These are phyloP conservation scores for Posidonia oceanica DNA, from an alignment of 116 monocot genomes.

Conservation along the genomic window DNA sequence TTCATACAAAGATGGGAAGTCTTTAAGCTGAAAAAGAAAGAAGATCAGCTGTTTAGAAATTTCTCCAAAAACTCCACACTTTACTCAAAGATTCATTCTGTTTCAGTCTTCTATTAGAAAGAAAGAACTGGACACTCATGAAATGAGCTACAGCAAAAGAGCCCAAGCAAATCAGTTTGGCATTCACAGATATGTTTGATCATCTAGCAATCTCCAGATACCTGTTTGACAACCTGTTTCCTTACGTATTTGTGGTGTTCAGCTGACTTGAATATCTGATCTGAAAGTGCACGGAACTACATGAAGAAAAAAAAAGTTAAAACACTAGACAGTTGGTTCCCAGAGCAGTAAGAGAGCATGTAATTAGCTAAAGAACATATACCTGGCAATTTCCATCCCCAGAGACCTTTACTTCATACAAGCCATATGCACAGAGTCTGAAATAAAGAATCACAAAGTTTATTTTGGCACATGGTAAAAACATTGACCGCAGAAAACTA, in stretches of 20 bases:
- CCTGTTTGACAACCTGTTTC: slow-evolving; percentile 92
- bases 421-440: slow-evolving; percentile 74
- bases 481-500: no score
- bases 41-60: neutral
- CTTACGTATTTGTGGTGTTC: slow-evolving; percentile 86
- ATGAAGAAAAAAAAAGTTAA: neutral
- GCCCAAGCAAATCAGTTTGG: neutral
- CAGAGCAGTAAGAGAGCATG: neutral
- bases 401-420: slow-evolving; percentile 83
- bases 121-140: neutral
- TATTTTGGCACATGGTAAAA: neutral
- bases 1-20: slow-evolving; percentile 67
- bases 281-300: slow-evolving; percentile 96
- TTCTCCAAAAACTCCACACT: neutral
- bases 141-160: neutral
- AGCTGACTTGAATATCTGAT: slow-evolving; percentile 83
- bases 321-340: neutral
- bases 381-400: slow-evolving; percentile 99
- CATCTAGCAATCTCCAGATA: slow-evolving; percentile 10
- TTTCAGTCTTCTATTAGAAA: neutral
- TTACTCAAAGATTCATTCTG: neutral
- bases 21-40: slow-evolving; percentile 61
- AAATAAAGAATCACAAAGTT: neutral
- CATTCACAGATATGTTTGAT: neutral
- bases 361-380: neutral